Evolutionary conservation across 2,329 filamentous ascomycete genomes (phyloP).

Genomic region (Cercospora zeae-maydis): DNA sequence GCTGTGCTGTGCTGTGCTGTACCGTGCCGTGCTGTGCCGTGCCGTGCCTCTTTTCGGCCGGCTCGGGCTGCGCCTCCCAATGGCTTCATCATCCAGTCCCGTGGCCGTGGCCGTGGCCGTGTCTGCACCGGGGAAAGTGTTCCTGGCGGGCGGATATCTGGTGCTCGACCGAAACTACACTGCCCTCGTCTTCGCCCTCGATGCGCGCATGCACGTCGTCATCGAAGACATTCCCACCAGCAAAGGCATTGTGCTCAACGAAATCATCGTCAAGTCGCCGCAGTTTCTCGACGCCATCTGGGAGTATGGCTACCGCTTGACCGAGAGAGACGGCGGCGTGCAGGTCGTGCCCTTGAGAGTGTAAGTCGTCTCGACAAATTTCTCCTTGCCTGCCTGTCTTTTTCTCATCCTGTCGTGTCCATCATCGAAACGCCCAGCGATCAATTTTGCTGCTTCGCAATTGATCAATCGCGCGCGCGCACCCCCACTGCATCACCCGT

Average conservation of each 20-base stretch:
- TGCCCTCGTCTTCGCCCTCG: constrained; percentile 63
- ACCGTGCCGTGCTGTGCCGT: no score
- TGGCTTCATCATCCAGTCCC: constrained; percentile 16
- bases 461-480: not conserved
- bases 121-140: constrained; percentile 93
- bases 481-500: not conserved
- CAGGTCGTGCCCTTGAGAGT: constrained; percentile 72
- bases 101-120: constrained; percentile 47
- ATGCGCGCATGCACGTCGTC: constrained; percentile 61
- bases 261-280: constrained; percentile 83
- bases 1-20: no score
- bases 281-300: constrained; percentile 86
- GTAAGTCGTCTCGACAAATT: constrained; percentile 53
- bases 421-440: not conserved
- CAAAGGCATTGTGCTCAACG: constrained; percentile 59
- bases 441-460: constrained; percentile 4
- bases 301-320: constrained; percentile 76
- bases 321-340: constrained; percentile 71
- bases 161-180: constrained; percentile 86
- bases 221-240: constrained; percentile 56
- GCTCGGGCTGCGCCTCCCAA: constrained; percentile 14
- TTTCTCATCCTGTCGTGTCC: not conserved
- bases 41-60: constrained; percentile 24
- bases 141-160: constrained; percentile 90
- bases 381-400: not conserved